Evolutionary conservation across 495 filamentous ascomycete species (phyloP).

Genomic region (Clohesyomyces aquaticus): DNA sequence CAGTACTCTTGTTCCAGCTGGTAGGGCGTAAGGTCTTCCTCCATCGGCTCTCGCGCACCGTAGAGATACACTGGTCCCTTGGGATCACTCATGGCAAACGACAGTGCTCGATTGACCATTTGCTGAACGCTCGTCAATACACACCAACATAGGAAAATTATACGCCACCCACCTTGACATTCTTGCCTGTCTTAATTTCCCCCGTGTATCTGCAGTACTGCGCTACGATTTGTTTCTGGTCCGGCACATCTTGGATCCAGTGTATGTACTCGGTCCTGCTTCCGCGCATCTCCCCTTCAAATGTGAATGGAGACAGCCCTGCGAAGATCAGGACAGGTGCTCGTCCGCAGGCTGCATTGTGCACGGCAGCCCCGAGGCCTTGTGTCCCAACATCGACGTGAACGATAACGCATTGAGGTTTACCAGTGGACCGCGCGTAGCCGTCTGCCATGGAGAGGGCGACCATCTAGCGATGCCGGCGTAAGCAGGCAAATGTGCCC

Average conservation of each 20-base stretch:
- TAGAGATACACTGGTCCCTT: slow-evolving; percentile 85
- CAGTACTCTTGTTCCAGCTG: slow-evolving; percentile 71
- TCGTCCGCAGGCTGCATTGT: slow-evolving; percentile 86
- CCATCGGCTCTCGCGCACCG: slow-evolving; percentile 87
- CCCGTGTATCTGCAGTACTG: slow-evolving; percentile 94
- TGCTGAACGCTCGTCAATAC: slow-evolving; percentile 52
- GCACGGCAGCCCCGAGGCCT: slow-evolving; percentile 85
- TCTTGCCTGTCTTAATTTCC: slow-evolving; percentile 88
- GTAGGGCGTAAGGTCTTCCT: slow-evolving; percentile 87
- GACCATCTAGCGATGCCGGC: slow-evolving; percentile 70
- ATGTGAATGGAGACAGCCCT: slow-evolving; percentile 84
- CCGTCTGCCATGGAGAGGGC: slow-evolving; percentile 97
- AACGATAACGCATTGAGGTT: slow-evolving; percentile 89
- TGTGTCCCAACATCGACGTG: slow-evolving; percentile 98
- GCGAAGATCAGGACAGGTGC: slow-evolving; percentile 91
- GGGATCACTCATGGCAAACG: slow-evolving; percentile 81
- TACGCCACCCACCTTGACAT: slow-evolving; percentile 64
- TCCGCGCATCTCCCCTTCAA: slow-evolving; percentile 87
- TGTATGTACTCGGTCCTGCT: slow-evolving; percentile 94
- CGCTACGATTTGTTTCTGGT: slow-evolving; percentile 86
- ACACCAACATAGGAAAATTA: neutral
- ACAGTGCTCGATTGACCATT: slow-evolving; percentile 87
- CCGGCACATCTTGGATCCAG: slow-evolving; percentile 96
- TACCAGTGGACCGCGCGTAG: slow-evolving; percentile 82
- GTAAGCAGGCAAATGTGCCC: no score